Conservation (phyloP, 371 early-diverging fungal genomes). For the Mortierella sp. region DNA sequence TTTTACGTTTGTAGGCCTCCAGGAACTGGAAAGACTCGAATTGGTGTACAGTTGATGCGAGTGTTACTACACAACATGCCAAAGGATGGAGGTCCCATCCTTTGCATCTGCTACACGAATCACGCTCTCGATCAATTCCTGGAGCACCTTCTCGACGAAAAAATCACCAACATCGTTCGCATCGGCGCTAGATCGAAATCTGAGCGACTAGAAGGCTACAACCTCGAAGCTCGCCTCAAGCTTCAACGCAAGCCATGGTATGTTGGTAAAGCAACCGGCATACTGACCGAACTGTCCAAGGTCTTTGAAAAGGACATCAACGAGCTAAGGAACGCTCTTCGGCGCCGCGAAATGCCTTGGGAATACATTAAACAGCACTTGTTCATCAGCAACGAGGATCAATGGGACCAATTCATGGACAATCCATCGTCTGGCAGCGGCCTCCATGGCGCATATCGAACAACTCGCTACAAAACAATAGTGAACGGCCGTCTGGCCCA, state of each 20-base stretch:
- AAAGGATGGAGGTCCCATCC: constrained; percentile 54
- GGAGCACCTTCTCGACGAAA: constrained; percentile 51
- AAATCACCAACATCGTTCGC: constrained; percentile 51
- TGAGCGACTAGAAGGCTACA: constrained; percentile 34
- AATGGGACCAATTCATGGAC: no score
- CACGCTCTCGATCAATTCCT: constrained; percentile 69
- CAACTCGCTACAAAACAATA: no score
- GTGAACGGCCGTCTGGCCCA: no score
- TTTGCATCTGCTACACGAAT: constrained; percentile 63
- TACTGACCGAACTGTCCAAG: neutral
- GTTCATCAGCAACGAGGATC: no score
- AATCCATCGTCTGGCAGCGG: no score
- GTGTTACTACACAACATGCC: constrained; percentile 53
- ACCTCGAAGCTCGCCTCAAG: constrained; percentile 13
- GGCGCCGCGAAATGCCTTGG: no score
- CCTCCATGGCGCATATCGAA: no score
- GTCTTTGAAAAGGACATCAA: neutral
- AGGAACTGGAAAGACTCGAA: constrained; percentile 64
- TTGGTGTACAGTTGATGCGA: constrained; percentile 60
- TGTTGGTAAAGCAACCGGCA: constrained; percentile 10
- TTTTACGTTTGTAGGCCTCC: no score
- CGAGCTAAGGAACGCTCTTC: no score
- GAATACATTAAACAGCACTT: no score
- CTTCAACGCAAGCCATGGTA: neutral
- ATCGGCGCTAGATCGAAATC: constrained; percentile 56